Evolutionary conservation across 805 yeast genomes (phyloP).

Genomic region (Grigorovia humatica): DNA sequence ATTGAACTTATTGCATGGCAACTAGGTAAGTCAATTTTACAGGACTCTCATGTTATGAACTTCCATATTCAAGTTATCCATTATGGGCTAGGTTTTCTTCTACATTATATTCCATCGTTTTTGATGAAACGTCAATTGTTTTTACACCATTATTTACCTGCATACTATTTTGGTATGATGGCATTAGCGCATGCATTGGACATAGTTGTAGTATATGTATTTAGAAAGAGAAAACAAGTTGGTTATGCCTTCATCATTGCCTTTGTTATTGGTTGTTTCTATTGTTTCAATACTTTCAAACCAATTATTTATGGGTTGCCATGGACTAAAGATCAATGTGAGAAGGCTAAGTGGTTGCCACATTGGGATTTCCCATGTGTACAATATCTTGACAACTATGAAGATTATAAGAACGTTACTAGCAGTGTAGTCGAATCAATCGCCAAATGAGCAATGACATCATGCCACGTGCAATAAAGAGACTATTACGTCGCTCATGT

Average conservation of each 20-base stretch:
- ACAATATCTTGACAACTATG: slow-evolving; percentile 32
- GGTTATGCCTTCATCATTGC: slow-evolving; percentile 37
- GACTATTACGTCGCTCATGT: no score
- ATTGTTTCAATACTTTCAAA: slow-evolving; percentile 50
- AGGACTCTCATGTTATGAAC: slow-evolving; percentile 47
- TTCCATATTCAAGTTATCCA: slow-evolving; percentile 54
- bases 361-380: slow-evolving; percentile 89
- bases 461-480: background rate
- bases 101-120: slow-evolving; percentile 67
- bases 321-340: slow-evolving; percentile 70
- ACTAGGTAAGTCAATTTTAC: slow-evolving; percentile 40
- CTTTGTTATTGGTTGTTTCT: slow-evolving; percentile 40
- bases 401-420: slow-evolving; percentile 13
- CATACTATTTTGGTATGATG: slow-evolving; percentile 77
- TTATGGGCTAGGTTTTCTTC: slow-evolving; percentile 57
- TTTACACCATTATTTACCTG: slow-evolving; percentile 88
- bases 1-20: slow-evolving; percentile 54
- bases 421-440: background rate
- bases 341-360: slow-evolving; percentile 43
- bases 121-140: slow-evolving; percentile 90
- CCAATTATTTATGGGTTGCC: slow-evolving; percentile 69
- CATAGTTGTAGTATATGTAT: slow-evolving; percentile 36
- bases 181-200: slow-evolving; percentile 64
- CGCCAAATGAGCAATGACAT: background rate
- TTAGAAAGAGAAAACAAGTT: slow-evolving; percentile 33